Percentiles rank a stretch among this genome's conserved stretches.
These are phyloP conservation scores for Cryptosporidium baileyi DNA, from an alignment of 169 alveolate genomes.

Conservation along the genomic window DNA sequence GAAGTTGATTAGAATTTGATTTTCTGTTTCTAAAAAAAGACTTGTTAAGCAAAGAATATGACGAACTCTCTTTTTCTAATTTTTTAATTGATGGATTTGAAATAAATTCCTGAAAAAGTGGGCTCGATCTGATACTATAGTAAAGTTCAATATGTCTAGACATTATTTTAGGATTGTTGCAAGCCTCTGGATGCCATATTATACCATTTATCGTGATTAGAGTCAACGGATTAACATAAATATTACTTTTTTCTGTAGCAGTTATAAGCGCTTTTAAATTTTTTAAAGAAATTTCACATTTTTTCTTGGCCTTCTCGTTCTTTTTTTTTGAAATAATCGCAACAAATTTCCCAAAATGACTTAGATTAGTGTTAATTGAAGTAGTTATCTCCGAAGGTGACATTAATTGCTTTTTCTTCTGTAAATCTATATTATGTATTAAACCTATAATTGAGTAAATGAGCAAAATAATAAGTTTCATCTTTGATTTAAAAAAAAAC, in stretches of 20 bases:
- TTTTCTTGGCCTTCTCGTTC: slow-evolving; percentile 10
- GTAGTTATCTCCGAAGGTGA: slow-evolving; percentile 23
- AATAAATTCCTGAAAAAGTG: background rate
- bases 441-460: background rate
- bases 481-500: too few species aligned
- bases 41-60: background rate
- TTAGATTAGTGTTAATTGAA: background rate
- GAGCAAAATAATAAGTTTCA: background rate
- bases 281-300: slow-evolving; percentile 19
- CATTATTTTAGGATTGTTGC: background rate
- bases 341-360: background rate
- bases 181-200: slow-evolving; percentile 58
- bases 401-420: slow-evolving; percentile 29
- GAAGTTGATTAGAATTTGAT: background rate
- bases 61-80: background rate
- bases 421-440: background rate
- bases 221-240: slow-evolving; percentile 5
- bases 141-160: slow-evolving; percentile 3
- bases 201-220: slow-evolving; percentile 32
- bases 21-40: background rate
- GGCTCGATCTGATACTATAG: background rate
- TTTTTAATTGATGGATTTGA: background rate
- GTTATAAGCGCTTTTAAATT: slow-evolving; percentile 6
- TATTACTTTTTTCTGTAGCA: slow-evolving; percentile 20
- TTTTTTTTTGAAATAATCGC: background rate